phyloP scores from a whole-genome alignment of 306 rosid species.

The Rosa lucieae region DNA sequence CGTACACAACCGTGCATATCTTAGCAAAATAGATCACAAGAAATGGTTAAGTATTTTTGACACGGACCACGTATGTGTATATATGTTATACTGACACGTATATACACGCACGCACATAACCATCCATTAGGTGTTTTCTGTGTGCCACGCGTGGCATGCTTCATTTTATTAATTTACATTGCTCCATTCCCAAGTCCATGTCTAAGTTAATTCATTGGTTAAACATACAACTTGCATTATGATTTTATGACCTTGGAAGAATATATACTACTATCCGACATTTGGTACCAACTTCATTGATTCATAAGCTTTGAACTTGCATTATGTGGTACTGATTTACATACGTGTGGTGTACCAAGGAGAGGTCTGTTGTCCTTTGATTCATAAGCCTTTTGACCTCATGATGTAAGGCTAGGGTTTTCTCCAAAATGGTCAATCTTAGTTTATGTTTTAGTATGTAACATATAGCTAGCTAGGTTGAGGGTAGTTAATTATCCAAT shows the following conservation, averaged over 20 bases:
- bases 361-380: not conserved
- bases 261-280: not conserved
- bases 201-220: slow-evolving; percentile 8
- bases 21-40: slow-evolving; percentile 25
- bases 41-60: slow-evolving; percentile 27
- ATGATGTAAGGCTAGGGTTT: not conserved
- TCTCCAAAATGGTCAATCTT: slow-evolving; percentile 9
- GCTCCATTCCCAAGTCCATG: not conserved
- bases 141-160: slow-evolving; percentile 15
- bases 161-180: not conserved
- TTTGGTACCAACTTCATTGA: slow-evolving; percentile 5
- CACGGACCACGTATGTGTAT: slow-evolving; percentile 25
- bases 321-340: slow-evolving; percentile 1
- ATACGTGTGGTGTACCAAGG: not conserved
- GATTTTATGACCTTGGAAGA: not conserved
- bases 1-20: slow-evolving; percentile 27
- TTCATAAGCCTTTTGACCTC: slow-evolving; percentile 8
- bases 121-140: not conserved
- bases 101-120: slow-evolving; percentile 8
- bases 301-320: not conserved
- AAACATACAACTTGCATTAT: not conserved
- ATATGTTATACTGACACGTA: slow-evolving; percentile 16
- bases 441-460: slow-evolving; percentile 12
- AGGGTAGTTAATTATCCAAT: slow-evolving; percentile 37
- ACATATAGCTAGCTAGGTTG: slow-evolving; percentile 13